Evolutionary conservation across 306 rosid genomes (phyloP).

Genomic region (Gillenia trifoliata): DNA sequence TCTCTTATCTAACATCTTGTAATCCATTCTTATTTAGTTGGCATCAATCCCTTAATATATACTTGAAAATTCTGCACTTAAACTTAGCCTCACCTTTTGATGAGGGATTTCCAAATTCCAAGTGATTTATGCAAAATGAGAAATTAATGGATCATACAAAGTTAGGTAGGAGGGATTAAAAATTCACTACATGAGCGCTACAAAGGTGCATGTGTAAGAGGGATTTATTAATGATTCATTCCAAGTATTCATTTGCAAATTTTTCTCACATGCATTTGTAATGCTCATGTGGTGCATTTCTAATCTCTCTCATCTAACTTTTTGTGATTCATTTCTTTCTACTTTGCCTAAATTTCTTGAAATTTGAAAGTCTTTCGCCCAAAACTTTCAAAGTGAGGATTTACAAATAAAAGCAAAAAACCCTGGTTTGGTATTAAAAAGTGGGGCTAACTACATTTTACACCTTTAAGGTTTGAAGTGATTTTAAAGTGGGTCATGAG

Average conservation of each 20-base stretch:
- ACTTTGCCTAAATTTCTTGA: too few species aligned
- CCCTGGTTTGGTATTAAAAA: neutral
- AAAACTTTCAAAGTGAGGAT: slow-evolving; percentile 10
- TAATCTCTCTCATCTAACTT: neutral
- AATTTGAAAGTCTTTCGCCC: neutral
- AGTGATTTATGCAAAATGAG: neutral
- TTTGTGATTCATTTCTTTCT: too few species aligned
- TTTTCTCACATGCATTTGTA: neutral
- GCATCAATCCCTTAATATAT: neutral
- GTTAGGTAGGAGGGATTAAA: neutral
- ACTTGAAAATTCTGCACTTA: neutral
- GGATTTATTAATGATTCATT: too few species aligned
- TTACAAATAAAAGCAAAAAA: neutral
- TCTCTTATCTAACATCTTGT: neutral
- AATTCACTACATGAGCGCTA: neutral
- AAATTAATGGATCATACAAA: too few species aligned
- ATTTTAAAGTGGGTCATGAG: too few species aligned
- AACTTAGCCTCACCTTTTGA: neutral
- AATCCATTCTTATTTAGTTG: neutral
- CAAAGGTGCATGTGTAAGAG: neutral
- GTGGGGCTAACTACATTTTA: too few species aligned
- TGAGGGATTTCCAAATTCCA: neutral
- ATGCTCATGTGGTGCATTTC: neutral
- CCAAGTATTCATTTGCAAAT: neutral
- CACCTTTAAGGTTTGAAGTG: too few species aligned